phyloP scores from a whole-genome alignment of 2,329 filamentous ascomycete genomes.

The Phoma sp. region DNA sequence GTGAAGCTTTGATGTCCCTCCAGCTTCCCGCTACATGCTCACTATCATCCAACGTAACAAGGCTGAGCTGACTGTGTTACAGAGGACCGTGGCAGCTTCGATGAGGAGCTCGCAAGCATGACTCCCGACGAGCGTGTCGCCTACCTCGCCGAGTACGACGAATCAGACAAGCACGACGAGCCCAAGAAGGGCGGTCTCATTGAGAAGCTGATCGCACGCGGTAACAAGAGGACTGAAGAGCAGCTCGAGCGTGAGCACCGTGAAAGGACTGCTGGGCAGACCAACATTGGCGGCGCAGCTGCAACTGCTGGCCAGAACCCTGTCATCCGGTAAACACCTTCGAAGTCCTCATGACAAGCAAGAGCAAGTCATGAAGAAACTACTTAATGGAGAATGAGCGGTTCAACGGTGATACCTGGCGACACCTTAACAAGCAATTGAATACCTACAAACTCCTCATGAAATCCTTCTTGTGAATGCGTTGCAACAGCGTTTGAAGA shows the following conservation, averaged over 20 bases:
- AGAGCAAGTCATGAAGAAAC: conserved; percentile 6
- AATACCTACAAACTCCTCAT: conserved; percentile 3
- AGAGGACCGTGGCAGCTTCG: conserved; percentile 42
- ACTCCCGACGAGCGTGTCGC: conserved; percentile 42
- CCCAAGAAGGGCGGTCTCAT: conserved; percentile 44
- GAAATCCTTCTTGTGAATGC: conserved; percentile 4
- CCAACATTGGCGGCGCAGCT: conserved; percentile 6
- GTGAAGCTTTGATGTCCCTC: background rate
- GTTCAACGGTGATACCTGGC: background rate
- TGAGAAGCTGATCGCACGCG: conserved; percentile 42
- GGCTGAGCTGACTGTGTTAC: conserved; percentile 3
- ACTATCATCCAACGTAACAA: background rate
- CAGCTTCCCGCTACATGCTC: background rate
- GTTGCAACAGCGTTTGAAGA: conserved; percentile 10
- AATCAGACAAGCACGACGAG: conserved; percentile 39
- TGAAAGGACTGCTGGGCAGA: conserved; percentile 27
- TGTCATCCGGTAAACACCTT: conserved; percentile 11
- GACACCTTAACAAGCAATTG: conserved; percentile 7
- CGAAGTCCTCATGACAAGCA: conserved; percentile 1
- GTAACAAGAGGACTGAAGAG: conserved; percentile 46
- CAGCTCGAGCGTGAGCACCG: conserved; percentile 36
- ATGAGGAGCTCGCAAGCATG: conserved; percentile 43
- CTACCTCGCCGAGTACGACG: conserved; percentile 46
- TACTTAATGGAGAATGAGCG: conserved; percentile 2
- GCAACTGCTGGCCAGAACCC: conserved; percentile 17